phyloP scores from a whole-genome alignment of 2,329 filamentous ascomycete genomes.

The Scortechinia acanthostroma region DNA sequence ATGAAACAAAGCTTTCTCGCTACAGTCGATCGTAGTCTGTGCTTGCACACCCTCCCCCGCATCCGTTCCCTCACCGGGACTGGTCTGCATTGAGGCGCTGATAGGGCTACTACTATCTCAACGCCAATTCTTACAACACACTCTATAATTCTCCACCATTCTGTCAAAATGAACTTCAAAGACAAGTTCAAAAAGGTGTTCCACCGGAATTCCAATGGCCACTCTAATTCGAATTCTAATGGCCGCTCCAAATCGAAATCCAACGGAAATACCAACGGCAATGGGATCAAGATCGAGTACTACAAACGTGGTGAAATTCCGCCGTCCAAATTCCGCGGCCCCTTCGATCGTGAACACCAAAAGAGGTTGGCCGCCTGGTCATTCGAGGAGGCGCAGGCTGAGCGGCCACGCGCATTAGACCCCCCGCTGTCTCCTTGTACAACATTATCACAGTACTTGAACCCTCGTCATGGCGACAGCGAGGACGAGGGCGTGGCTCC shows the following conservation, averaged over 20 bases:
- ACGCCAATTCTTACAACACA: no score
- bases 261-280: slow-evolving; percentile 17
- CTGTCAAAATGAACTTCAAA: neutral
- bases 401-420: slow-evolving; percentile 10
- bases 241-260: no score
- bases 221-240: no score
- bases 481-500: neutral
- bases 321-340: slow-evolving; percentile 35
- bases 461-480: slow-evolving; percentile 5
- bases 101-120: no score
- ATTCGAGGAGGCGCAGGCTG: slow-evolving; percentile 22
- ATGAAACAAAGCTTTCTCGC: no score
- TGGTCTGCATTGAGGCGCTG: neutral
- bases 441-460: slow-evolving; percentile 12
- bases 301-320: slow-evolving; percentile 36
- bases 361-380: slow-evolving; percentile 31
- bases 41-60: slow-evolving; percentile 2
- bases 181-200: neutral
- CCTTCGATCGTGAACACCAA: slow-evolving; percentile 33
- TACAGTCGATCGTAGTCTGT: neutral
- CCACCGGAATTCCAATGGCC: no score
- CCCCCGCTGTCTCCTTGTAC: slow-evolving; percentile 6
- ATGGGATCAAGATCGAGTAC: slow-evolving; percentile 31
- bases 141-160: no score
- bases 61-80: neutral